phyloP scores from a whole-genome alignment of 768 basidiomycete species.

The Pulveroboletus frians region DNA sequence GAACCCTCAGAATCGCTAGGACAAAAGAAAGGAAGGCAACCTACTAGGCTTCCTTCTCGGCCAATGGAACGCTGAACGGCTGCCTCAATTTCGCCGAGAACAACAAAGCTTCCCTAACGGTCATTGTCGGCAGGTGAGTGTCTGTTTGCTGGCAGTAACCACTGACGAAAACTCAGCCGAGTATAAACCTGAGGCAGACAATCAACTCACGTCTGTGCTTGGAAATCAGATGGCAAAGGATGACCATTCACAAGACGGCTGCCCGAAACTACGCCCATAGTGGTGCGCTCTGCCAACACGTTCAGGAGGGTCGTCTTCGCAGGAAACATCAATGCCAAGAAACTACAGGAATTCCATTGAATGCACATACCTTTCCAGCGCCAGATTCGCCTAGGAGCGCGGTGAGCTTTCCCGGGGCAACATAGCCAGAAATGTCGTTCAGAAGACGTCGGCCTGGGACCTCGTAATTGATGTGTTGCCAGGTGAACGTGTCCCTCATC shows the following conservation, averaged over 20 bases:
- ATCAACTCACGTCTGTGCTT: slow-evolving; percentile 45
- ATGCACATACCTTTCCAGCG: slow-evolving; percentile 38
- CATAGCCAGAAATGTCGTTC: slow-evolving; percentile 73
- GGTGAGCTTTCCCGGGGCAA: slow-evolving; percentile 74
- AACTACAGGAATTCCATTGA: not conserved
- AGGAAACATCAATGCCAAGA: not conserved
- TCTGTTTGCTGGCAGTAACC: slow-evolving; percentile 88
- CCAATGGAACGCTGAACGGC: slow-evolving; percentile 52
- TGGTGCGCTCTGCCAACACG: slow-evolving; percentile 40
- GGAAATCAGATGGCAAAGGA: slow-evolving; percentile 42
- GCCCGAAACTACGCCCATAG: slow-evolving; percentile 36
- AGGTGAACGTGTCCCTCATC: slow-evolving; percentile 67
- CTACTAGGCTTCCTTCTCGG: slow-evolving; percentile 36
- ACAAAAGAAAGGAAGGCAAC: slow-evolving; percentile 17
- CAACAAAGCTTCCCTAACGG: slow-evolving; percentile 59
- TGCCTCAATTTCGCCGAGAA: slow-evolving; percentile 58
- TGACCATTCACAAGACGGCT: slow-evolving; percentile 44
- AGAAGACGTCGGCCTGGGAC: slow-evolving; percentile 56
- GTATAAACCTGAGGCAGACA: not conserved
- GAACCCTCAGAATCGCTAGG: not conserved
- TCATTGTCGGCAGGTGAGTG: slow-evolving; percentile 67
- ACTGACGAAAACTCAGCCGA: slow-evolving; percentile 27
- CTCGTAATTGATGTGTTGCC: slow-evolving; percentile 65
- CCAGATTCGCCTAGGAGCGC: slow-evolving; percentile 68
- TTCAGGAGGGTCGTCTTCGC: slow-evolving; percentile 44